Percentiles rank a stretch among this genome's conserved stretches.
These are phyloP conservation scores for Colletotrichum destructivum DNA, from an alignment of 2,329 filamentous ascomycete genomes.

Conservation along the genomic window DNA sequence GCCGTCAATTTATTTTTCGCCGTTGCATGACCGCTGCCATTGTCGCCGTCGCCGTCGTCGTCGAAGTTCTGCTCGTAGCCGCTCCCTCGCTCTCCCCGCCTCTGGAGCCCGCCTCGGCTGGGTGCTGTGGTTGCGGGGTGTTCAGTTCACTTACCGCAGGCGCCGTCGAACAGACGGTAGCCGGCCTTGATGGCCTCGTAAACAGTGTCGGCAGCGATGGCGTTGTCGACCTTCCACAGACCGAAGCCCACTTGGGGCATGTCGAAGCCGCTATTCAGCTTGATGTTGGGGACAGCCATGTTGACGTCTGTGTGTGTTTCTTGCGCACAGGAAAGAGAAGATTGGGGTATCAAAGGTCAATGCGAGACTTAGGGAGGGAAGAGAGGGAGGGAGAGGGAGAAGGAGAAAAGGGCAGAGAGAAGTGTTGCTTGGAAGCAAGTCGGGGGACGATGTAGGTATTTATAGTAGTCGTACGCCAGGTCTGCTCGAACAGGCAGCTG, in stretches of 20 bases:
- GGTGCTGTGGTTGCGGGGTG: not conserved
- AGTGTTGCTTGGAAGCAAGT: not conserved
- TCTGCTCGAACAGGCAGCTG: constrained; percentile 11
- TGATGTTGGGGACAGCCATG: constrained; percentile 63
- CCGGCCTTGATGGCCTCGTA: constrained; percentile 81
- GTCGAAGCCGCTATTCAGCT: constrained; percentile 75
- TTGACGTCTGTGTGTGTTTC: constrained; percentile 19
- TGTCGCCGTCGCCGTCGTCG: not conserved
- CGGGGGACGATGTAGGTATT: constrained; percentile 28
- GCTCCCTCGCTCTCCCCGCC: not conserved
- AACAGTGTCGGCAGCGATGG: constrained; percentile 80
- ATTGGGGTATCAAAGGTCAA: constrained; percentile 23
- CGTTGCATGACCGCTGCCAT: not conserved
- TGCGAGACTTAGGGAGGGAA: constrained; percentile 18
- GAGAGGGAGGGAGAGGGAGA: constrained; percentile 12
- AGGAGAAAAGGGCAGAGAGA: constrained; percentile 5
- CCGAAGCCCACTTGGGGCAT: constrained; percentile 86
- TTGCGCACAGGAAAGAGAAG: constrained; percentile 1
- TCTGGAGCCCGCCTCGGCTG: not conserved
- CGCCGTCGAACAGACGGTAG: constrained; percentile 74
- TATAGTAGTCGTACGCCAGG: constrained; percentile 29
- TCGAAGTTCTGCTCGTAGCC: not conserved
- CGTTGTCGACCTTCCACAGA: constrained; percentile 87
- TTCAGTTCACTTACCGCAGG: constrained; percentile 65
- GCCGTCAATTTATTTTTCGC: not conserved